Evolutionary conservation across 441 rosid species (phyloP).

Genomic region (Populus hybrid): DNA sequence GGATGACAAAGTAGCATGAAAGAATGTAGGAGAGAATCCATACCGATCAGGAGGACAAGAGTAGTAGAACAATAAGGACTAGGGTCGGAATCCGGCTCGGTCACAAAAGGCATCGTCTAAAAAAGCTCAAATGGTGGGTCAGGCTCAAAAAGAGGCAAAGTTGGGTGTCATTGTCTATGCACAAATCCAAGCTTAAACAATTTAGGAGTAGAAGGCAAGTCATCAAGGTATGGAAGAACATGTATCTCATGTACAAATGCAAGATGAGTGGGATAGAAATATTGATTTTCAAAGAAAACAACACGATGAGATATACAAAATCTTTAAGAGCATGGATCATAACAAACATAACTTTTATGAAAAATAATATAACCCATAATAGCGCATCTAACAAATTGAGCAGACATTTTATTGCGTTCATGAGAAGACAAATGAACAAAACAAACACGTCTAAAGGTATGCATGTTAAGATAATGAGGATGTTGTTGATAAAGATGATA

Average conservation of each 20-base stretch:
- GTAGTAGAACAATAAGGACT: not conserved
- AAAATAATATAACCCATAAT: not conserved
- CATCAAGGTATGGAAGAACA: conserved; percentile 10
- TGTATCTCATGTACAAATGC: not conserved
- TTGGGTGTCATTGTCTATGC: not conserved
- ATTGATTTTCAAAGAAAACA: conserved; percentile 8
- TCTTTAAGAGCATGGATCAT: not conserved
- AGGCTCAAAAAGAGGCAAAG: not conserved
- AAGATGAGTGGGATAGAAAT: not conserved
- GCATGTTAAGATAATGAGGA: not conserved
- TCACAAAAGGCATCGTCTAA: not conserved
- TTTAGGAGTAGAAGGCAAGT: not conserved
- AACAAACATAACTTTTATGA: not conserved
- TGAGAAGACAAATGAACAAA: conserved; percentile 6
- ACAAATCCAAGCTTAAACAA: not conserved
- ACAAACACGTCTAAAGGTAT: not conserved
- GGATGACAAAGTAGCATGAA: not conserved
- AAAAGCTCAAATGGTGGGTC: not conserved
- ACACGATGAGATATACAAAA: not conserved
- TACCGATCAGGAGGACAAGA: not conserved
- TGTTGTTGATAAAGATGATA: not conserved
- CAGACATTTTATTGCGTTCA: not conserved
- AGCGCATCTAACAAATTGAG: not conserved
- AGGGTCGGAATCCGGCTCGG: not conserved
- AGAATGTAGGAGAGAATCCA: not conserved